Evolutionary conservation across 257 asterid genomes (phyloP).

Genomic region (Coffea canephora): DNA sequence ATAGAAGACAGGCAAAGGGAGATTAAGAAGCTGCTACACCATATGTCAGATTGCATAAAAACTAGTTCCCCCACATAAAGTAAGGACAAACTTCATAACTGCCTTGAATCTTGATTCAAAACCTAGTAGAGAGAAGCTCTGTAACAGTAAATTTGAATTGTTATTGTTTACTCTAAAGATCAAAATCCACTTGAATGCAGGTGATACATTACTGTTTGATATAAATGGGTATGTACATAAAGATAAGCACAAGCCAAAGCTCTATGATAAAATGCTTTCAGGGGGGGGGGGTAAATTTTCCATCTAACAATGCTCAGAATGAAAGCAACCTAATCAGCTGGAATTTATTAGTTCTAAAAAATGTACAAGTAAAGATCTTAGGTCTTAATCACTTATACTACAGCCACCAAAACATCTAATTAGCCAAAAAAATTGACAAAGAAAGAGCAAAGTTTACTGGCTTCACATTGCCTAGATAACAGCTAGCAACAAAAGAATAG

Average conservation of each 20-base stretch:
- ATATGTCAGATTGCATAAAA: not conserved
- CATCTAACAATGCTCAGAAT: not conserved
- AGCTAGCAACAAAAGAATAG: not conserved
- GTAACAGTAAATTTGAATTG: not conserved
- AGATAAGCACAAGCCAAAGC: not conserved
- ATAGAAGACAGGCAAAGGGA: conserved; percentile 13
- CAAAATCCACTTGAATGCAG: not conserved
- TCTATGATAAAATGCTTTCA: not conserved
- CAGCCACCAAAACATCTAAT: not conserved
- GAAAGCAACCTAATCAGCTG: not conserved
- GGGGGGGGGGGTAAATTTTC: not conserved
- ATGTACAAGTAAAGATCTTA: not conserved
- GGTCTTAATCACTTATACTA: not conserved
- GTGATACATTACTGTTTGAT: not conserved
- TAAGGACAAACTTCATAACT: conserved; percentile 1
- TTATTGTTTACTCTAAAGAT: not conserved
- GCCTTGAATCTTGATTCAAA: not conserved
- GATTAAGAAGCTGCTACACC: not conserved
- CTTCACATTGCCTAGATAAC: too few species aligned
- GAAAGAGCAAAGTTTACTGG: too few species aligned
- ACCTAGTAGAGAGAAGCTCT: not conserved
- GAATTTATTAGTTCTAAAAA: too few species aligned
- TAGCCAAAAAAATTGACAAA: too few species aligned
- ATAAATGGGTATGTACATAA: too few species aligned
- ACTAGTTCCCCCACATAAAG: not conserved